Base-by-base conservation (phyloP, 1,139 yeast species). In the Spathaspora jeffriesii region DNA sequence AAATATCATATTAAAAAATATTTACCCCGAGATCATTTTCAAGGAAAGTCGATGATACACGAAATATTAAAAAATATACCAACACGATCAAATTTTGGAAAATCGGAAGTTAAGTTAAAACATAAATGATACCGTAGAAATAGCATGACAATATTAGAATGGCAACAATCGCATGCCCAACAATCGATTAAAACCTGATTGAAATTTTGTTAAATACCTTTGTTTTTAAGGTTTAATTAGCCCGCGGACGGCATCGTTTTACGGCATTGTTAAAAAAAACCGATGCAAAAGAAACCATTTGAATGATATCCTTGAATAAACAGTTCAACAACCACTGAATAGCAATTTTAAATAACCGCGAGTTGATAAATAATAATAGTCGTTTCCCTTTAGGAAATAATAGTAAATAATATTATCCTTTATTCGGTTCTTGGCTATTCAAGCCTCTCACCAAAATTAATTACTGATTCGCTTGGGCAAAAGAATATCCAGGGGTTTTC, bases 11-110 rank as follows among this genome's bases (percentile, higher is more conserved):
- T n/a, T 14, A 30, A 34, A 34, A 17, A 34, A 34, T 18, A 34
- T 18, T 15, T 11, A 32, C 21, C 38, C 38, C 23, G 13, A 34
- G 38, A 34, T 15, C 38, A 34, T 10, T 34, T 18, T 18, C 23
- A 18, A 34, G 38, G 38, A 34, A 34, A 34, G 38, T 34, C 38
- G 38, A 34, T 18, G 32, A 30, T 34, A 34, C 23, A 34, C 20
- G 20, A 34, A 34, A 34, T 7, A 18, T 15, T n/a, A 34, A 34
- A 34, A 15, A 17, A 34, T 18, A 34, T 18, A 17, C 23, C 10
- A 34, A 18, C 23, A n/a, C n/a, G 21, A 34, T 9, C 14, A 34
- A 34, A 18, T n/a, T n/a, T 34, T 34, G 38, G 14, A 18, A 34
- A 18, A 18, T 34, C 38, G 38, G 38, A 18, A 34, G 23, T 34